phyloP scores from a whole-genome alignment of 139 green algal genomes.

The Chlorella sp. region DNA sequence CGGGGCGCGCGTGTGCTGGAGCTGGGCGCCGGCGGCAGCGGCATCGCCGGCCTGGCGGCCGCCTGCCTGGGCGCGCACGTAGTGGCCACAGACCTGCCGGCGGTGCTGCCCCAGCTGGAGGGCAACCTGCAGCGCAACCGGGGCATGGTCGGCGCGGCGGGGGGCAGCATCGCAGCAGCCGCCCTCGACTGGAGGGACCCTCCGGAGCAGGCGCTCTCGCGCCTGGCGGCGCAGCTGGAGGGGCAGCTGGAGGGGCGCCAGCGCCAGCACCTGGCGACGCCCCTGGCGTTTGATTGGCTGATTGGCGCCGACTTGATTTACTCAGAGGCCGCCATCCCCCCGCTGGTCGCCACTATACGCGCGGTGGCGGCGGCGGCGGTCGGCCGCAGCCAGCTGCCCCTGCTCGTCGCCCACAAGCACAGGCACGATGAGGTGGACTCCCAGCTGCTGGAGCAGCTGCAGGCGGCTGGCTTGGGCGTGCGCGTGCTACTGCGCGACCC shows the following conservation, averaged over 20 bases:
- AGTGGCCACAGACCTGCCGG: slow-evolving; percentile 15
- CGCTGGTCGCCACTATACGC: not conserved
- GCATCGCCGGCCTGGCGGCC: slow-evolving; percentile 16
- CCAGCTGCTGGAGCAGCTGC: not conserved
- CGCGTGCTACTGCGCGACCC: not conserved
- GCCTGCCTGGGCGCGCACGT: slow-evolving; percentile 22
- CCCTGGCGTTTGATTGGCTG: slow-evolving; percentile 13
- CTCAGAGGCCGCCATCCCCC: not conserved
- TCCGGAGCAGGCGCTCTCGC: not conserved
- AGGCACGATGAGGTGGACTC: slow-evolving; percentile 15
- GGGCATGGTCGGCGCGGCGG: not conserved
- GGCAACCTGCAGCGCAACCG: not conserved
- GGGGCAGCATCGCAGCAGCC: not conserved
- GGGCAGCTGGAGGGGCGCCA: not conserved
- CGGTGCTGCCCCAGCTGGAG: slow-evolving; percentile 20
- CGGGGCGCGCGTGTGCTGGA: slow-evolving; percentile 5
- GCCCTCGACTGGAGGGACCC: slow-evolving; percentile 1
- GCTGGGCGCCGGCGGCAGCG: slow-evolving; percentile 15
- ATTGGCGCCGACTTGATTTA: slow-evolving; percentile 25
- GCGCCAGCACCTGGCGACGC: too few species aligned
- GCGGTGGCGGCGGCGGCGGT: not conserved
- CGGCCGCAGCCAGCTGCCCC: not conserved
- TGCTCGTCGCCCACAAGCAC: slow-evolving; percentile 21
- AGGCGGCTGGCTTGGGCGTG: not conserved
- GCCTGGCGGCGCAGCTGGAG: not conserved